Percentiles rank a stretch among this genome's conserved stretches.
These are phyloP conservation scores for Diaporthe capsici DNA, from an alignment of 2,329 filamentous ascomycete genomes.

Conservation along the genomic window DNA sequence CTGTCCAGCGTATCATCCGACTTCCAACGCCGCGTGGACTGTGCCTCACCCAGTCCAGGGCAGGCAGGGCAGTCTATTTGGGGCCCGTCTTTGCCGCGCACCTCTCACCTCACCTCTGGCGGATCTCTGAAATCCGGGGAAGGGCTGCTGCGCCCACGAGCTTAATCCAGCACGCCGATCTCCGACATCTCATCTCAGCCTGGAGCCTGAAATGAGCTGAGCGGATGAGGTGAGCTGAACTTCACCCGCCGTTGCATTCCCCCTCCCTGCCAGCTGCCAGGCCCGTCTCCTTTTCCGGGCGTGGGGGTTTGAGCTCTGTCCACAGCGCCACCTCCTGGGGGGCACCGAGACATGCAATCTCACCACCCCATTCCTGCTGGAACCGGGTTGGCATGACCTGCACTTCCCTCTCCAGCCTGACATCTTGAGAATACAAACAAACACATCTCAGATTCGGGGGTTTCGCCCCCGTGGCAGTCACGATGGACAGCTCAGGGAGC, in stretches of 20 bases:
- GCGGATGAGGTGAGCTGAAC: neutral
- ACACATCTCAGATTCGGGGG: neutral
- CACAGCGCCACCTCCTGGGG: constrained; percentile 23
- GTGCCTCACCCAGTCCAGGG: constrained; percentile 4
- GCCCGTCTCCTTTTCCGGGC: constrained; percentile 1
- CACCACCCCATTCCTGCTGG: constrained; percentile 27
- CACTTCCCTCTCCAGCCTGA: neutral
- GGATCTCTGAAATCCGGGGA: constrained; percentile 21
- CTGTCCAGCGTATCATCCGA: constrained; percentile 15
- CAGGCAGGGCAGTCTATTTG: constrained; percentile 31
- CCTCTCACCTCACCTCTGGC: neutral
- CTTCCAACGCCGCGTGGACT: constrained; percentile 8
- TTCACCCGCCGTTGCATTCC: constrained; percentile 18
- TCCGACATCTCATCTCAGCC: constrained; percentile 24
- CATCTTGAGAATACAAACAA: neutral
- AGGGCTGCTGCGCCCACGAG: constrained; percentile 22
- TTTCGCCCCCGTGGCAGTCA: neutral
- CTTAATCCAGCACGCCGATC: constrained; percentile 18
- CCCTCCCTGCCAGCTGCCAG: neutral
- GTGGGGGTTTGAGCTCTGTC: constrained; percentile 27
- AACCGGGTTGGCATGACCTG: constrained; percentile 10
- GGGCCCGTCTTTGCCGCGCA: neutral
- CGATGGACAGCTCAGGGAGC: neutral
- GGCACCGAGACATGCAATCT: constrained; percentile 37
- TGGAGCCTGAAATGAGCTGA: neutral